Evolutionary conservation across 2,329 filamentous ascomycete genomes (phyloP).

Genomic region (Elsinoe perseae): DNA sequence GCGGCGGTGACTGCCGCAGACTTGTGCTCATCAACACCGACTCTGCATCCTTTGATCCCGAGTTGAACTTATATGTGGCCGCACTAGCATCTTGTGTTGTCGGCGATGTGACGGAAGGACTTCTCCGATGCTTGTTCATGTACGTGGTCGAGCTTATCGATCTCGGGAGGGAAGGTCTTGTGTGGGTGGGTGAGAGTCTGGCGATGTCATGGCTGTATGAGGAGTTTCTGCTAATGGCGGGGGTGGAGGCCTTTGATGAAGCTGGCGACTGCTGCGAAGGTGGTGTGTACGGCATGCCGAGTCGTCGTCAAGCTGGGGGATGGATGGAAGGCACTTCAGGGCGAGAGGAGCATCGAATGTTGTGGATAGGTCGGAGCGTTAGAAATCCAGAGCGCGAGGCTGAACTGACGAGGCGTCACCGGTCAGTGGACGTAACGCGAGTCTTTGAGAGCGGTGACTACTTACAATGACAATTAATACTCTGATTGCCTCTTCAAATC

Average conservation of each 20-base stretch:
- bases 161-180: constrained; percentile 45
- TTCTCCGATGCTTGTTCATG: constrained; percentile 53
- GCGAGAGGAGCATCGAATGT: constrained; percentile 18
- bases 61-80: constrained; percentile 20
- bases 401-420: constrained; percentile 12
- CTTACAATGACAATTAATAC: constrained; percentile 11
- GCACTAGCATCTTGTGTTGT: constrained; percentile 21
- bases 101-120: constrained; percentile 43
- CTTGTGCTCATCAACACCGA: constrained; percentile 35
- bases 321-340: background rate
- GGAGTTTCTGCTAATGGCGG: constrained; percentile 42
- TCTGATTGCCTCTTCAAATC: background rate
- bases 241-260: constrained; percentile 47
- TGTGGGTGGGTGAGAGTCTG: constrained; percentile 30
- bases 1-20: constrained; percentile 76
- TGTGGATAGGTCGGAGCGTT: constrained; percentile 37
- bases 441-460: background rate
- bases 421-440: constrained; percentile 7
- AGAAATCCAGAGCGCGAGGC: constrained; percentile 28
- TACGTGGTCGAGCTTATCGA: constrained; percentile 54
- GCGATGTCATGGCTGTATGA: constrained; percentile 40
- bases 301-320: constrained; percentile 28
- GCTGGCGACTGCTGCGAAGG: constrained; percentile 59
- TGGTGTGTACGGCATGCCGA: constrained; percentile 80
- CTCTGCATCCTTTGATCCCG: constrained; percentile 13